Evolutionary conservation across 2,329 filamentous ascomycete genomes (phyloP).

Genomic region (Verticillium nubilum): DNA sequence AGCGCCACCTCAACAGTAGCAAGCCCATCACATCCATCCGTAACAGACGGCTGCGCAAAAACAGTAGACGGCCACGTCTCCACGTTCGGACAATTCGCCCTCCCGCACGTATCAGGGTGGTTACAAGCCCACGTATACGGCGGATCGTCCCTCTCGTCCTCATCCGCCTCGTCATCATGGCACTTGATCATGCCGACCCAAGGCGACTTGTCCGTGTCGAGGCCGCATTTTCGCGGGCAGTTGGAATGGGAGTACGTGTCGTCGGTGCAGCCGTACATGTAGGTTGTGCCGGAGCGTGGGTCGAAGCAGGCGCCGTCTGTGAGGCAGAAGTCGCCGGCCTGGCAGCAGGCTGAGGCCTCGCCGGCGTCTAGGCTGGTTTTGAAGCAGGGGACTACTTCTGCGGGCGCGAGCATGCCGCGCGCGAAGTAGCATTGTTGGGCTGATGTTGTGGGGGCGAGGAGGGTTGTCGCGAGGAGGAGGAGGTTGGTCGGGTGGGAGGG

Average conservation of each 20-base stretch:
- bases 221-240: constrained; percentile 5
- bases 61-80: no score
- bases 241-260: constrained; percentile 6
- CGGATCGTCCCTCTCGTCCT: constrained; percentile 1
- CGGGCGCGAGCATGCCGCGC: no score
- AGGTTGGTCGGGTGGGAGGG: no score
- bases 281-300: neutral
- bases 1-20: no score
- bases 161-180: constrained; percentile 8
- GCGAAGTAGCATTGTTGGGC: no score
- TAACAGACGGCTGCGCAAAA: no score
- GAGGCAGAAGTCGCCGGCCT: constrained; percentile 4
- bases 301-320: constrained; percentile 4
- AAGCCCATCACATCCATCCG: no score
- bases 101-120: neutral
- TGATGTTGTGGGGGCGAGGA: no score
- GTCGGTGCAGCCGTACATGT: constrained; percentile 10
- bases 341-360: constrained; percentile 2
- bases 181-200: constrained; percentile 9
- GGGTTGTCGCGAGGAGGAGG: no score
- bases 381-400: no score
- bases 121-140: neutral
- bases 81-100: no score
- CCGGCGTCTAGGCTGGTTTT: no score
- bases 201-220: constrained; percentile 8